Evolutionary conservation across 495 filamentous ascomycete genomes (phyloP).

Genomic region (Tuber aestivum): DNA sequence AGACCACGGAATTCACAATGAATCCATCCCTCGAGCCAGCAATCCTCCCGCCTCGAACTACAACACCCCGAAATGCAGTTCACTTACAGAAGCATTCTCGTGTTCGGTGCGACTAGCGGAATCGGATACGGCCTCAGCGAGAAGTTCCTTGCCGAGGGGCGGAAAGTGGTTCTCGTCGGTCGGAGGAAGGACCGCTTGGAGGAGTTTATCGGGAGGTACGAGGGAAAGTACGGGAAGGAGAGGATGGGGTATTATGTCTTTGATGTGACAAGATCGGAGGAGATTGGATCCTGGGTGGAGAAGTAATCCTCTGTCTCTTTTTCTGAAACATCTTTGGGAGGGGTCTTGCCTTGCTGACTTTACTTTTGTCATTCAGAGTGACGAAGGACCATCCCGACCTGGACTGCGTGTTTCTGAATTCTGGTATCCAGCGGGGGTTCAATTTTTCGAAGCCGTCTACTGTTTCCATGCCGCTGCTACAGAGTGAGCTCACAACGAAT

Average conservation of each 20-base stretch:
- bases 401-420: conserved; percentile 55
- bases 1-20: neutral
- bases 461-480: conserved; percentile 52
- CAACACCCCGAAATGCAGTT: conserved; percentile 41
- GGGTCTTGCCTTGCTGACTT: neutral
- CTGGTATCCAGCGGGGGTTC: conserved; percentile 54
- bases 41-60: neutral
- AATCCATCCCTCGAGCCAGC: neutral
- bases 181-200: conserved; percentile 62
- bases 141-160: conserved; percentile 57
- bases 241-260: conserved; percentile 52
- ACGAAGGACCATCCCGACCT: conserved; percentile 54
- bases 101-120: conserved; percentile 66
- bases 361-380: conserved; percentile 45
- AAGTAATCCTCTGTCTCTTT: conserved; percentile 44
- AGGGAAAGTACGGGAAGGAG: conserved; percentile 43
- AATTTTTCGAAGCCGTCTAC: conserved; percentile 57
- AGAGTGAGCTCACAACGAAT: conserved; percentile 60
- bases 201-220: conserved; percentile 55
- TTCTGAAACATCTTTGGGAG: neutral
- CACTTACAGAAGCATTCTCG: conserved; percentile 61
- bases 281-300: conserved; percentile 54
- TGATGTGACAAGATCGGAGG: conserved; percentile 58
- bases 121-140: conserved; percentile 63
- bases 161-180: conserved; percentile 58